A percentile compares a stretch with the other conserved stretches of the same genome.
phyloP scores from a whole-genome alignment of 768 basidiomycete genomes.

The Cantharellus anzutake region DNA sequence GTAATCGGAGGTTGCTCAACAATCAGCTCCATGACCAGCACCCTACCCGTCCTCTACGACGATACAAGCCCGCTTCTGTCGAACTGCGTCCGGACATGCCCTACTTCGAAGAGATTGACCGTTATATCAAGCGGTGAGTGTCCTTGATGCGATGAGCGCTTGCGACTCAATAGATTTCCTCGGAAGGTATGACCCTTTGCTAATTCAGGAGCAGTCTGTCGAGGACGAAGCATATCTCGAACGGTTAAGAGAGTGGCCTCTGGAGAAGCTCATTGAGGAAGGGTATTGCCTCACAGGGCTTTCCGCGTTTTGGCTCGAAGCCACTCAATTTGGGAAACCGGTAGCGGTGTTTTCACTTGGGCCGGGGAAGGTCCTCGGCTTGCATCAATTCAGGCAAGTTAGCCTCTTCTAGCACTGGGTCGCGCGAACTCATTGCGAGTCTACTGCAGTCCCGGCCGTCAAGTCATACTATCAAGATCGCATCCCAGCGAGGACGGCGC shows the following conservation, averaged over 20 bases:
- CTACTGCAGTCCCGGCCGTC: slow-evolving; percentile 31
- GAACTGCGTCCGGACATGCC: not conserved
- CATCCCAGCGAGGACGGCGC: slow-evolving; percentile 39
- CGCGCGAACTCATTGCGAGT: not conserved
- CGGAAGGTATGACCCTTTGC: slow-evolving; percentile 27
- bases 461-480: slow-evolving; percentile 41
- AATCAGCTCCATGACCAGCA: too few species aligned
- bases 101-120: not conserved
- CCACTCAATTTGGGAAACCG: slow-evolving; percentile 41
- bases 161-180: not conserved
- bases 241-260: slow-evolving; percentile 48
- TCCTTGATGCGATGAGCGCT: too few species aligned
- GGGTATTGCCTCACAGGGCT: slow-evolving; percentile 56
- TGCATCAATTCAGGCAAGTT: slow-evolving; percentile 52
- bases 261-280: slow-evolving; percentile 38
- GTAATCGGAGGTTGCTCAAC: not conserved
- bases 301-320: slow-evolving; percentile 47
- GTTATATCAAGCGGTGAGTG: not conserved
- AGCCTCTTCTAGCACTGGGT: not conserved
- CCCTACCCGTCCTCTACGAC: not conserved
- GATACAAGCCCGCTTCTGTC: not conserved
- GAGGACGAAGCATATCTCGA: slow-evolving; percentile 38
- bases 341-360: slow-evolving; percentile 47
- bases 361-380: slow-evolving; percentile 41
- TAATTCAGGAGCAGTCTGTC: slow-evolving; percentile 43